phyloP scores from a whole-genome alignment of 2,329 filamentous ascomycete species.

The Aspergillus ruber region DNA sequence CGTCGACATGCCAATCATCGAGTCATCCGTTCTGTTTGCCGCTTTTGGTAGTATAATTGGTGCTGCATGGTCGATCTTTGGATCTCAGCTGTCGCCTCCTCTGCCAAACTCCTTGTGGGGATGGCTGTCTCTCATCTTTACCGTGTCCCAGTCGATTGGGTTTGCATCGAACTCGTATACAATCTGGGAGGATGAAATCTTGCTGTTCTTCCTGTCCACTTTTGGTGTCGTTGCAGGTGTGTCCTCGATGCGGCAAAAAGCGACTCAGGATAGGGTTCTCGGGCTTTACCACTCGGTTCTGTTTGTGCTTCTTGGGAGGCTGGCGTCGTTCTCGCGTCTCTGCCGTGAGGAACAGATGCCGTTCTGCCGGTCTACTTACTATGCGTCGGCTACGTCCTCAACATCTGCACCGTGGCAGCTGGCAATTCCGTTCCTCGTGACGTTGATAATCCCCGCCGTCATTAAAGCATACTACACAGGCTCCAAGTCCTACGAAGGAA shows the following conservation, averaged over 20 bases:
- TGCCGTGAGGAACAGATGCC: constrained; percentile 99
- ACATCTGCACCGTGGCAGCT: constrained; percentile 91
- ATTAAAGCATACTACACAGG: constrained; percentile 74
- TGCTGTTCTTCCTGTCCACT: constrained; percentile 82
- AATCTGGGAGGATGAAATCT: constrained; percentile 95
- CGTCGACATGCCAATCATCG: constrained; percentile 24
- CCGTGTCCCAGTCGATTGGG: constrained; percentile 79
- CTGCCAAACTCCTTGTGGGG: constrained; percentile 77
- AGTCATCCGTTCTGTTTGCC: constrained; percentile 33
- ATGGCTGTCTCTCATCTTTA: constrained; percentile 76
- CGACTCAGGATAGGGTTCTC: constrained; percentile 61
- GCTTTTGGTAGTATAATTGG: constrained; percentile 42
- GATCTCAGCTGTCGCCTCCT: constrained; percentile 43
- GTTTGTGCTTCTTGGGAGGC: constrained; percentile 70
- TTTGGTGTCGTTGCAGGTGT: constrained; percentile 73
- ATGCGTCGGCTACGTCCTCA: constrained; percentile 82
- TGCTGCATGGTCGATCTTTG: constrained; percentile 34
- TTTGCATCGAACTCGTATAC: constrained; percentile 98
- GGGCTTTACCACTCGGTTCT: constrained; percentile 78
- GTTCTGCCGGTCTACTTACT: constrained; percentile 91
- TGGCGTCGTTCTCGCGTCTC: constrained; percentile 81
- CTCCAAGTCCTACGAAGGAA: constrained; percentile 82
- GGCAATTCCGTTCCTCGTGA: constrained; percentile 67
- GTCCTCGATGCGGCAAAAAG: constrained; percentile 67
- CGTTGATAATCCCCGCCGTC: constrained; percentile 66